Evolutionary conservation across 495 filamentous ascomycete species (phyloP), one percentile per base, ranked within the genome.

Genomic region (Bathelium albidoporum): DNA sequence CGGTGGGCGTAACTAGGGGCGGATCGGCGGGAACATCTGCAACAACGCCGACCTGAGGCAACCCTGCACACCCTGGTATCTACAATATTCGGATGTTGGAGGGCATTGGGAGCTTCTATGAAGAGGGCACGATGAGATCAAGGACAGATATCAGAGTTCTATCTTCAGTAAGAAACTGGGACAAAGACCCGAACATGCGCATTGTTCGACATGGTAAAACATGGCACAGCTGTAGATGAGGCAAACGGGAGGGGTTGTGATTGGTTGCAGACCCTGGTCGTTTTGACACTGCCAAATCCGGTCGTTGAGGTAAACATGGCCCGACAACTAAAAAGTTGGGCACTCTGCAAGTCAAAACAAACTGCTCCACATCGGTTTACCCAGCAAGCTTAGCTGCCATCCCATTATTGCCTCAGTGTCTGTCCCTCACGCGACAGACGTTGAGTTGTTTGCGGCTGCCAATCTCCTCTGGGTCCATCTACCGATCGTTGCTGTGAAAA

Each of bases 311-410:
- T 55, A 55, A 55, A 55, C 49, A 55, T 29, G 12, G 24, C 49
- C 20, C n/a, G 24, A 26, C 12, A 55, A 26, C 24, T 28, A 55
- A 55, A 55, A 55, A 55, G 49, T 55, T 29, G 49, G 18, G 49
- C 49, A 55, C 49, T 28, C 49, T 55, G 26, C 49, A 9, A 16
- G 49, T 24, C 49, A 55, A 26, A 55, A 55, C 49, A 55, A 55
- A 55, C 49, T 55, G 12, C 49, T 11, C 22, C 22, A 55, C 49
- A 55, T 55, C 49, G 49, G 22, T 55, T 55, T 55, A 55, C 49
- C 49, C 49, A 55, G 49, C 49, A 55, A 55, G 49, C 24, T 55
- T 55, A 55, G 49, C 49, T 55, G 49, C 49, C 49, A 55, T 55
- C 49, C 49, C 49, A 55, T 55, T 55, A 55, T 55, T 55, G 49